A percentile compares a stretch with the other conserved stretches of the same genome.
phyloP scores from a whole-genome alignment of 352 stramenopile species.

The Phytophthora syringae region DNA sequence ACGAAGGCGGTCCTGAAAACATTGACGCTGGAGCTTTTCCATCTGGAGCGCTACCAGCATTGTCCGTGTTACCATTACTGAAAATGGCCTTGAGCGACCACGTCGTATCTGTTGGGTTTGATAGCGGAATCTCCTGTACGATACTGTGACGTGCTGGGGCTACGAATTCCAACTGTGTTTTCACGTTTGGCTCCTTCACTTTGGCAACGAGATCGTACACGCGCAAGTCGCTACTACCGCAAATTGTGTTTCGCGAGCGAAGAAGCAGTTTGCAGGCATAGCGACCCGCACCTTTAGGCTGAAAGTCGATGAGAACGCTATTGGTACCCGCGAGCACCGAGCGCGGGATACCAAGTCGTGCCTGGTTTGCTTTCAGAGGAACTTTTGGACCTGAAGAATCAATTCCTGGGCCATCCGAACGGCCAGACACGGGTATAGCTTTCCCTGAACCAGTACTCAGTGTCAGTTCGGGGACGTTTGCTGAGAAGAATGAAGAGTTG shows the following conservation, averaged over 20 bases:
- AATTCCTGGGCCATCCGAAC: constrained; percentile 17
- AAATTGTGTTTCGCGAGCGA: constrained; percentile 60
- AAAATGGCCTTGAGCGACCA: constrained; percentile 87
- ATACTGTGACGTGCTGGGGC: constrained; percentile 89
- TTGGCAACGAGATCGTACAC: constrained; percentile 87
- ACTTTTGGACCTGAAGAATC: constrained; percentile 29
- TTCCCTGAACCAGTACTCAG: constrained; percentile 18
- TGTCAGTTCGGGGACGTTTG: constrained; percentile 61
- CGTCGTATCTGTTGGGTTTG: constrained; percentile 84
- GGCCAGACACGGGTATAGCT: constrained; percentile 14
- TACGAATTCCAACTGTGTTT: constrained; percentile 89
- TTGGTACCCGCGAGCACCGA: constrained; percentile 48
- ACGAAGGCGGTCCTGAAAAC: constrained; percentile 73
- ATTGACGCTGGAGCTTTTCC: constrained; percentile 27
- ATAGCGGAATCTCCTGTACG: constrained; percentile 91
- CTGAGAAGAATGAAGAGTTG: constrained; percentile 90
- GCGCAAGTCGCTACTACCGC: constrained; percentile 76
- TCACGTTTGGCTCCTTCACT: constrained; percentile 88
- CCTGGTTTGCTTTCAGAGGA: constrained; percentile 50
- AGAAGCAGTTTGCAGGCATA: constrained; percentile 80
- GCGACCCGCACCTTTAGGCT: constrained; percentile 70
- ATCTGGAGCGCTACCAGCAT: constrained; percentile 5
- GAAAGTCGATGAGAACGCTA: constrained; percentile 72
- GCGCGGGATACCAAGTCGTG: constrained; percentile 53
- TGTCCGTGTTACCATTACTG: constrained; percentile 29